Percentiles rank a stretch among this genome's conserved stretches.
Evolutionary conservation across 805 yeast genomes (phyloP).

Genomic region (Starmerella stellata): DNA sequence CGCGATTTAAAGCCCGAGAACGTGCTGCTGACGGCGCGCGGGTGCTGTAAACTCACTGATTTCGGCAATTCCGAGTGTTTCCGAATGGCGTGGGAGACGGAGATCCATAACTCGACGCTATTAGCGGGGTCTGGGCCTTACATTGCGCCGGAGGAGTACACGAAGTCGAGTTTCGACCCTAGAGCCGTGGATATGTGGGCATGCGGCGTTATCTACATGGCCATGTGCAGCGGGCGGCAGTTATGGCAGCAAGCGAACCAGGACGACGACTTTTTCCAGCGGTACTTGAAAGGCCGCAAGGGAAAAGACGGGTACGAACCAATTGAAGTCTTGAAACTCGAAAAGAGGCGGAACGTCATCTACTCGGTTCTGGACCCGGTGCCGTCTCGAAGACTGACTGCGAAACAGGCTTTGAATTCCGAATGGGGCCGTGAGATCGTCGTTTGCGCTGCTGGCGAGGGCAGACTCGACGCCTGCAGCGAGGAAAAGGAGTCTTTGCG

Average conservation of each 20-base stretch:
- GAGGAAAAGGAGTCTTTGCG: neutral
- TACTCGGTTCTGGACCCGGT: conserved; percentile 82
- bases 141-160: conserved; percentile 77
- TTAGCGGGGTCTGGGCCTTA: conserved; percentile 77
- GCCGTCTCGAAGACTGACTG: conserved; percentile 69
- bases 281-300: conserved; percentile 58
- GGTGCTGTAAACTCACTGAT: conserved; percentile 54
- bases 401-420: conserved; percentile 67
- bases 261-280: conserved; percentile 61
- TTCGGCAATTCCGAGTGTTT: conserved; percentile 84
- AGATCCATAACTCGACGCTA: conserved; percentile 45
- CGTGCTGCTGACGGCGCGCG: conserved; percentile 44
- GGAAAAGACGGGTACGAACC: conserved; percentile 80
- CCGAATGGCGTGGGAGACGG: conserved; percentile 69
- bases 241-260: conserved; percentile 64
- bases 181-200: conserved; percentile 77
- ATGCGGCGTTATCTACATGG: conserved; percentile 55
- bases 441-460: conserved; percentile 54
- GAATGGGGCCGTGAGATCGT: conserved; percentile 88
- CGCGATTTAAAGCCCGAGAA: conserved; percentile 88
- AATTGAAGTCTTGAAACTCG: conserved; percentile 63
- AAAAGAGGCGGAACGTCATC: conserved; percentile 78
- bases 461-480: conserved; percentile 1
- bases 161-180: conserved; percentile 43
- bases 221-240: conserved; percentile 79